These are phyloP conservation scores for Firmiana major DNA, from an alignment of 345 rosid genomes.

Conservation along the genomic window DNA sequence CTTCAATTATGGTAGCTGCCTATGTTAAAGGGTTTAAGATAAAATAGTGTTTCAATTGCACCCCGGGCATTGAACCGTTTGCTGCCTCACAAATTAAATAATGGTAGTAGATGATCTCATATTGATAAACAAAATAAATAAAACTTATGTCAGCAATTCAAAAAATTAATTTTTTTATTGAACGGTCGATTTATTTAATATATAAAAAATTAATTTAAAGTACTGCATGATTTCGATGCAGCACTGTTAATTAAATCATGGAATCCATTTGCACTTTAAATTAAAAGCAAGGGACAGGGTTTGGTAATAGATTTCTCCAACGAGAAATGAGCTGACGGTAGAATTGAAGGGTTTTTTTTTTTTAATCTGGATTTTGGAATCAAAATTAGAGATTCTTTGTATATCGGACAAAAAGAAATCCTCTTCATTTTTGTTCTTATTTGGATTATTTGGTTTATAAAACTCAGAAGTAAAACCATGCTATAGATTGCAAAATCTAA, in stretches of 20 bases:
- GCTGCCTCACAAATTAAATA: slow-evolving; percentile 4
- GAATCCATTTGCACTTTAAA: background rate
- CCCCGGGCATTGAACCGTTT: background rate
- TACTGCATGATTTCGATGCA: too few species aligned
- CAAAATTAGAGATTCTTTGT: slow-evolving; percentile 1
- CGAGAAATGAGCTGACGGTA: background rate
- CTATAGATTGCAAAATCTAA: background rate
- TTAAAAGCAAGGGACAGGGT: background rate
- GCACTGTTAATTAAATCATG: background rate
- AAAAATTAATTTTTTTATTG: too few species aligned
- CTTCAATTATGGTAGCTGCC: background rate
- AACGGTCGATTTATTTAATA: too few species aligned
- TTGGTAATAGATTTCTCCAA: background rate
- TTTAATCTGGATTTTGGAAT: background rate
- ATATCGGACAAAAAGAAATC: background rate
- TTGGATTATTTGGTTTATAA: background rate
- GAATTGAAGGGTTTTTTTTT: background rate
- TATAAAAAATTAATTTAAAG: too few species aligned
- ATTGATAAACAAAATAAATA: background rate
- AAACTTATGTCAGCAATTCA: background rate
- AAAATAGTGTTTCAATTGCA: background rate
- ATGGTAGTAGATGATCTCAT: background rate
- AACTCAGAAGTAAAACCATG: background rate
- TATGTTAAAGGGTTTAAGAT: background rate
- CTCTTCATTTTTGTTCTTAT: background rate